phyloP scores from a whole-genome alignment of 805 yeast species.

The Wickerhamomyces strasburgensis region DNA sequence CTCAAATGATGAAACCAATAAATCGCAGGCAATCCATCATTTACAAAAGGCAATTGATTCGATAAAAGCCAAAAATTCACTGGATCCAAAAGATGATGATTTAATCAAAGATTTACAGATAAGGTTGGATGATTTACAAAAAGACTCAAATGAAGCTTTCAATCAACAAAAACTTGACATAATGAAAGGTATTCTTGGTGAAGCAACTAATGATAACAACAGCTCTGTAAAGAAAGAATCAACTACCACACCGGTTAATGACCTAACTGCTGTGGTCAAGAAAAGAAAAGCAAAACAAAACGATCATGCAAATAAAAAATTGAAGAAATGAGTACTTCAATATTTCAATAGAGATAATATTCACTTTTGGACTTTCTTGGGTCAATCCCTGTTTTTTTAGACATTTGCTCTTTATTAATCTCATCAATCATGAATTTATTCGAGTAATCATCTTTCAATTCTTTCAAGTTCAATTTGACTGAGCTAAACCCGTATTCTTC shows the following conservation, averaged over 20 bases:
- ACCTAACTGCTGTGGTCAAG: constrained; percentile 57
- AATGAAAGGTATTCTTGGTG: constrained; percentile 54
- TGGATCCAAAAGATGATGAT: constrained; percentile 36
- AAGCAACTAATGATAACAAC: constrained; percentile 28
- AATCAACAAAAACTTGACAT: constrained; percentile 48
- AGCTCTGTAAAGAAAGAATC: constrained; percentile 22
- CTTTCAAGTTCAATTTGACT: constrained; percentile 9
- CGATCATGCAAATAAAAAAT: constrained; percentile 11
- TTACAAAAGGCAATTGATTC: constrained; percentile 48
- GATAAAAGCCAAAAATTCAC: constrained; percentile 33
- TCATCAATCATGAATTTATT: too few species aligned
- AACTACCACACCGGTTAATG: constrained; percentile 41
- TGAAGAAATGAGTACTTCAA: constrained; percentile 9
- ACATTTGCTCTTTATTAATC: neutral
- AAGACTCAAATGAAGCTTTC: constrained; percentile 45
- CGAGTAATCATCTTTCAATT: constrained; percentile 1
- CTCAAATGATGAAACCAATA: constrained; percentile 44
- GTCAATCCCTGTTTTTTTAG: too few species aligned
- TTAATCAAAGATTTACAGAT: constrained; percentile 51
- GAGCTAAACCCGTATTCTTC: constrained; percentile 23
- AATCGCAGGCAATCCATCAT: constrained; percentile 48
- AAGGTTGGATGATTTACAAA: constrained; percentile 49
- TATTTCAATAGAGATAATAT: too few species aligned
- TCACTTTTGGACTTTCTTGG: too few species aligned
- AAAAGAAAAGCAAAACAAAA: constrained; percentile 38